phyloP scores from a whole-genome alignment of 345 rosid genomes.

The Draba incana region DNA sequence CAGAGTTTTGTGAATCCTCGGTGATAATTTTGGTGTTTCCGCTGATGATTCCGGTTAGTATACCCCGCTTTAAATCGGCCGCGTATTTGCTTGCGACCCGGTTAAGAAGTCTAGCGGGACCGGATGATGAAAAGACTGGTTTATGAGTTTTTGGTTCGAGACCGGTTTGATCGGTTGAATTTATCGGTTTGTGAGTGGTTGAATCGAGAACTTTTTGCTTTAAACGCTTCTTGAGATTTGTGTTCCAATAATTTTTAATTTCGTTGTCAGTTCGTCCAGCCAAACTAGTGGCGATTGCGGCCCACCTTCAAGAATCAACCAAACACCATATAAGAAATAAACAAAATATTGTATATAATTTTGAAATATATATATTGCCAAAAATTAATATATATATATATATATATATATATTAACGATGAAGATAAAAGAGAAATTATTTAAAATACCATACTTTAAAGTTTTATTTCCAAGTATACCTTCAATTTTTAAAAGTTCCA shows the following conservation, averaged over 20 bases:
- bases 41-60: conserved; percentile 34
- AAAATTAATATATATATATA: no score
- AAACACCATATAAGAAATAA: not conserved
- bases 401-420: no score
- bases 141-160: not conserved
- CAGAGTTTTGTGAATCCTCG: conserved; percentile 23
- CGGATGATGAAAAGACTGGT: conserved; percentile 26
- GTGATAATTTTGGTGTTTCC: conserved; percentile 18
- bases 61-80: conserved; percentile 32
- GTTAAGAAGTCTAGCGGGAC: conserved; percentile 35
- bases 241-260: conserved; percentile 66
- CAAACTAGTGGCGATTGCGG: conserved; percentile 54
- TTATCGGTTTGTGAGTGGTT: conserved; percentile 46
- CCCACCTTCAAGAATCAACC: conserved; percentile 46
- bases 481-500: no score
- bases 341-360: not conserved
- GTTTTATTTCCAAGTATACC: no score
- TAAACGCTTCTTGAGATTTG: conserved; percentile 56
- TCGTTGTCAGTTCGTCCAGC: conserved; percentile 60
- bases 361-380: not conserved
- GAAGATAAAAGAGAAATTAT: no score
- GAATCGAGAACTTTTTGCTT: conserved; percentile 50
- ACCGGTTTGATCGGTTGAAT: conserved; percentile 8
- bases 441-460: no score
- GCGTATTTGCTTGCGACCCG: conserved; percentile 40